Evolutionary conservation across 2,329 filamentous ascomycete species (phyloP).

Genomic region (Aulographum hederae): DNA sequence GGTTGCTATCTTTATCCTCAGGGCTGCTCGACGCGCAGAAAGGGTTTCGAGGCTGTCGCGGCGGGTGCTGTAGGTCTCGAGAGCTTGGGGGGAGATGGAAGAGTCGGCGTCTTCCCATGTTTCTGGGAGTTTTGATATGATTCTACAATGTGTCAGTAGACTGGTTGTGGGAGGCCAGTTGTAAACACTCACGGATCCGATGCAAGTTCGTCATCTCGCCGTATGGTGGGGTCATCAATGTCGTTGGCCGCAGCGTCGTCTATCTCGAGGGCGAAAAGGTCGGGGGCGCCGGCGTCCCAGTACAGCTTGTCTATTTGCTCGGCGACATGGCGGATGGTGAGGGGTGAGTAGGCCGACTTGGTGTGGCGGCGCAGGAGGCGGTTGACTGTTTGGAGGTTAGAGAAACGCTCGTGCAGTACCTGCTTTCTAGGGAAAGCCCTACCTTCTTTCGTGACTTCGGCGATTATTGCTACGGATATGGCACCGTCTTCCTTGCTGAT

Average conservation of each 20-base stretch:
- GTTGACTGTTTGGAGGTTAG: slow-evolving; percentile 41
- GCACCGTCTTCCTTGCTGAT: slow-evolving; percentile 27
- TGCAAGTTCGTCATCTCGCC: slow-evolving; percentile 6
- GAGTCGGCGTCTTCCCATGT: background rate
- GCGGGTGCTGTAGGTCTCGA: slow-evolving; percentile 9
- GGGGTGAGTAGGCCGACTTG: slow-evolving; percentile 45
- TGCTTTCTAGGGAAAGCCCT: slow-evolving; percentile 5
- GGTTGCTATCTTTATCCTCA: slow-evolving; percentile 28
- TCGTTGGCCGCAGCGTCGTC: background rate
- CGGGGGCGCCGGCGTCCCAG: slow-evolving; percentile 26
- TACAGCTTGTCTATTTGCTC: slow-evolving; percentile 56
- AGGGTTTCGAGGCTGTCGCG: slow-evolving; percentile 29
- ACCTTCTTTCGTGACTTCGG: slow-evolving; percentile 34
- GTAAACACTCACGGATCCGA: no score
- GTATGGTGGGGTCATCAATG: slow-evolving; percentile 1
- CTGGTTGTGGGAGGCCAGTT: no score
- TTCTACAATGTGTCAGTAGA: slow-evolving; percentile 1
- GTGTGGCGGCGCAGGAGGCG: slow-evolving; percentile 45
- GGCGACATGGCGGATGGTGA: slow-evolving; percentile 51
- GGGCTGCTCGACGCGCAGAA: slow-evolving; percentile 28
- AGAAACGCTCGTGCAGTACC: no score
- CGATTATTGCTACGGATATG: slow-evolving; percentile 27
- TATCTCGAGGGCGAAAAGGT: slow-evolving; percentile 8
- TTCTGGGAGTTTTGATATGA: slow-evolving; percentile 3
- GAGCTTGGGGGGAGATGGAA: no score